phyloP scores from a whole-genome alignment of 352 stramenopile species.

The Phytopythium oedochilum region DNA sequence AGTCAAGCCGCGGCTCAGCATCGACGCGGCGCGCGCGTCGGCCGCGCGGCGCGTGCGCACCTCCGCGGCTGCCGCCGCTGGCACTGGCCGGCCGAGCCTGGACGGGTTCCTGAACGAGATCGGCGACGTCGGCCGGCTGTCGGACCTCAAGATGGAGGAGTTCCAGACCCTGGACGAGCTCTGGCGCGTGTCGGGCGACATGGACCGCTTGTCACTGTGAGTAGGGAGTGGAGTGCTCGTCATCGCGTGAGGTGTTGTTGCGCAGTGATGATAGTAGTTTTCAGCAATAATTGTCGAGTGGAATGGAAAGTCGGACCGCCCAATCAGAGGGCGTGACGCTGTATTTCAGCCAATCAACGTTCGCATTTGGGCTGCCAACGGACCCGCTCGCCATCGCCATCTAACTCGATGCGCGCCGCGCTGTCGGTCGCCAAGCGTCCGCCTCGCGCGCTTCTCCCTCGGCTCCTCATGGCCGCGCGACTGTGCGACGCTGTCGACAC shows the following conservation, averaged over 20 bases:
- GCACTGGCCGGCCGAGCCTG: slow-evolving; percentile 52
- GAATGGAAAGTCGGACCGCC: too few relatives aligned
- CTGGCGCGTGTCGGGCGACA: slow-evolving; percentile 82
- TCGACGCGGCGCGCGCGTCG: slow-evolving; percentile 71
- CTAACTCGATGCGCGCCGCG: background rate
- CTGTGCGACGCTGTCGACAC: background rate
- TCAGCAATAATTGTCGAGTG: too few relatives aligned
- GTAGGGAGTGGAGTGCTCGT: too few relatives aligned
- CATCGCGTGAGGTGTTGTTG: too few relatives aligned
- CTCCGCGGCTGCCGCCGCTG: slow-evolving; percentile 40
- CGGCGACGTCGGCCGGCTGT: slow-evolving; percentile 71
- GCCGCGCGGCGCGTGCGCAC: slow-evolving; percentile 62
- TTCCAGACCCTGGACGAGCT: slow-evolving; percentile 79
- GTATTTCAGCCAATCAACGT: background rate
- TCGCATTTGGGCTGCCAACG: too few relatives aligned
- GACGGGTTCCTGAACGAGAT: slow-evolving; percentile 82
- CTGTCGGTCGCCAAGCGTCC: background rate
- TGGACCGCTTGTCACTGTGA: slow-evolving; percentile 81
- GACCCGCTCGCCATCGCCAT: too few relatives aligned
- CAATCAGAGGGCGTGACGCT: too few relatives aligned
- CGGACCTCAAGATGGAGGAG: slow-evolving; percentile 84
- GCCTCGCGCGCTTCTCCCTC: background rate
- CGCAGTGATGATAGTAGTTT: too few relatives aligned
- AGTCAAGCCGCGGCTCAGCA: slow-evolving; percentile 66
- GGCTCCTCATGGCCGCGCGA: background rate